A percentile compares a stretch with the other conserved stretches of the same genome.
phyloP scores from a whole-genome alignment of 768 basidiomycete genomes.

The Pisolithus sp. region DNA sequence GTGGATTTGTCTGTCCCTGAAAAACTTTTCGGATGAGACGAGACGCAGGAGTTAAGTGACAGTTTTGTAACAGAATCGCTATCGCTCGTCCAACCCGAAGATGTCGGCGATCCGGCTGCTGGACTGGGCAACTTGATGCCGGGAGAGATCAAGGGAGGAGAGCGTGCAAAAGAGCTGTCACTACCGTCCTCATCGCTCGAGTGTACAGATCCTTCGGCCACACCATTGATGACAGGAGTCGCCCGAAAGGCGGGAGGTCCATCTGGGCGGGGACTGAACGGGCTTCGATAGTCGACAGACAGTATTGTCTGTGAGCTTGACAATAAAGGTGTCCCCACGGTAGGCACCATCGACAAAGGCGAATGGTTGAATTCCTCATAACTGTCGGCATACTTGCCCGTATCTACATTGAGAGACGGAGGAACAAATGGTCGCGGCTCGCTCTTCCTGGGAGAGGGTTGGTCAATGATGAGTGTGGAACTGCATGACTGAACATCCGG shows the following conservation, averaged over 20 bases:
- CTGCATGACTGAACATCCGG: conserved; percentile 21
- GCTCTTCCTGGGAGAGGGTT: conserved; percentile 18
- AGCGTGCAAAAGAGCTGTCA: conserved; percentile 19
- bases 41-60: conserved; percentile 6
- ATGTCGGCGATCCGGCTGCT: conserved; percentile 15
- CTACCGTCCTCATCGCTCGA: conserved; percentile 12
- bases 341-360: conserved; percentile 25
- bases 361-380: conserved; percentile 22
- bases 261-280: conserved; percentile 27
- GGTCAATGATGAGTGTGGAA: conserved; percentile 25
- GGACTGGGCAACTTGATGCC: conserved; percentile 24
- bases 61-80: conserved; percentile 17
- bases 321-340: conserved; percentile 24
- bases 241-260: conserved; percentile 13
- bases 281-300: conserved; percentile 14
- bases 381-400: conserved; percentile 4
- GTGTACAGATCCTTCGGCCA: background rate
- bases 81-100: conserved; percentile 25
- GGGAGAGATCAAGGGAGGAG: conserved; percentile 24
- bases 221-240: conserved; percentile 10
- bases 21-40: conserved; percentile 6
- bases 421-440: conserved; percentile 8
- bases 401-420: conserved; percentile 7
- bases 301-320: conserved; percentile 8
- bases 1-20: conserved; percentile 4